A percentile compares a stretch with the other conserved stretches of the same genome.
phyloP scores from a whole-genome alignment of 805 yeast species.

The Barnettozyma sucrosica region DNA sequence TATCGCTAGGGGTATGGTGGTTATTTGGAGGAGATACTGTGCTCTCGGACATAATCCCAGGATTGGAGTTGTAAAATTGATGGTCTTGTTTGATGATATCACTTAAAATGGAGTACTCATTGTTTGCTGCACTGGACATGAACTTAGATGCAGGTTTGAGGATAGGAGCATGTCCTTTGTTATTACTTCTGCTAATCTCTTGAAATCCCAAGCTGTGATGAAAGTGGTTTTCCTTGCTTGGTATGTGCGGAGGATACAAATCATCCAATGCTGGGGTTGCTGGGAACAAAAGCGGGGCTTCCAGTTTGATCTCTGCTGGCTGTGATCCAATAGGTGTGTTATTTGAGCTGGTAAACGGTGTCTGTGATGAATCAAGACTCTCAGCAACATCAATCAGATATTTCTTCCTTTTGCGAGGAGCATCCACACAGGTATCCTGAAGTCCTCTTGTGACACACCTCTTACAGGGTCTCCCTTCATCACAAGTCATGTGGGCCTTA shows the following conservation, averaged over 20 bases:
- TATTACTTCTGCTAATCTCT: neutral
- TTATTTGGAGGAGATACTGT: conserved; percentile 13
- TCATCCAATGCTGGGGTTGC: conserved; percentile 2
- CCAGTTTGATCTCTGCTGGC: neutral
- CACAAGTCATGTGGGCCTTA: conserved; percentile 89
- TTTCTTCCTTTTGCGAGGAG: conserved; percentile 81
- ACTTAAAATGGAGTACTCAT: conserved; percentile 66
- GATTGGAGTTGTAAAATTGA: neutral
- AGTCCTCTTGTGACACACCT: conserved; percentile 71
- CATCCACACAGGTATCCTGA: conserved; percentile 72
- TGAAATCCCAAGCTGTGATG: conserved; percentile 2
- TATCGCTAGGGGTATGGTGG: neutral
- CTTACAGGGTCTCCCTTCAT: conserved; percentile 71
- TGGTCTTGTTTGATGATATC: conserved; percentile 46
- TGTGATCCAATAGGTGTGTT: neutral
- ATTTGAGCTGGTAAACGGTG: neutral
- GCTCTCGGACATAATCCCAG: conserved; percentile 7
- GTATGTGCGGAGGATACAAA: conserved; percentile 6
- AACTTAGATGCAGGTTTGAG: conserved; percentile 33
- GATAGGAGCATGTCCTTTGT: neutral
- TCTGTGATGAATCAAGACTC: conserved; percentile 3
- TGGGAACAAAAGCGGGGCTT: neutral
- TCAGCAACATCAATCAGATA: conserved; percentile 61
- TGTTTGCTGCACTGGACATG: conserved; percentile 64
- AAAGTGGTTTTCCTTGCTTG: neutral